Percentiles rank a stretch among this genome's conserved stretches.
phyloP scores from a whole-genome alignment of 2,329 filamentous ascomycete genomes.

The Lachnellula hyalina region DNA sequence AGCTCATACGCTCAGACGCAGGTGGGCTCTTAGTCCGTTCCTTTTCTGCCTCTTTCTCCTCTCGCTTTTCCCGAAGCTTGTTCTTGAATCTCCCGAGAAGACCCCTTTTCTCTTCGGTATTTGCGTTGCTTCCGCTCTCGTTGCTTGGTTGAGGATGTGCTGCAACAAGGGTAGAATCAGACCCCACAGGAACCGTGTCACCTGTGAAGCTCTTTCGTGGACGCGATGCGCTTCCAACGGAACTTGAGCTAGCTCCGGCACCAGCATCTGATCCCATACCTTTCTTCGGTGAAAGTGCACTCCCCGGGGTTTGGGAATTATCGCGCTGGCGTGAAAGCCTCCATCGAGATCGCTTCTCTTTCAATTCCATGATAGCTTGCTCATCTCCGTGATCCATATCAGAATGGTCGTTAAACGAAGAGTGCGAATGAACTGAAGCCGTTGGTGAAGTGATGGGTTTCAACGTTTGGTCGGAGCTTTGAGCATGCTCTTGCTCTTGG shows the following conservation, averaged over 20 bases:
- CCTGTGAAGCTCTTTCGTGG: constrained; percentile 42
- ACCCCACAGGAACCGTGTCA: constrained; percentile 31
- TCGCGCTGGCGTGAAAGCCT: constrained; percentile 64
- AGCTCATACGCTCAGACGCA: constrained; percentile 20
- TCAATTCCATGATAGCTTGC: constrained; percentile 47
- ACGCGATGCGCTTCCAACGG: constrained; percentile 55
- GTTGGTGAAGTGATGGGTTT: constrained; percentile 68
- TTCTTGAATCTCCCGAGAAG: constrained; percentile 61
- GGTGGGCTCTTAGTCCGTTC: constrained; percentile 30
- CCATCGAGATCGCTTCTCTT: constrained; percentile 68
- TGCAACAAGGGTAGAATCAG: constrained; percentile 25
- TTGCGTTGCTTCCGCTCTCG: constrained; percentile 20
- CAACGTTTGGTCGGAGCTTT: constrained; percentile 37
- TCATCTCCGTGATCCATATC: constrained; percentile 73
- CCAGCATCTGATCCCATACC: constrained; percentile 56
- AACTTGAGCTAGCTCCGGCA: constrained; percentile 62
- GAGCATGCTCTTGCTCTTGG: constrained; percentile 21
- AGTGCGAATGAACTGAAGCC: constrained; percentile 62
- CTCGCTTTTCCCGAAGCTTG: constrained; percentile 51
- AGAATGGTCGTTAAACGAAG: constrained; percentile 71
- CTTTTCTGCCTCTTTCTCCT: constrained; percentile 31
- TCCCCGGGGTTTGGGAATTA: constrained; percentile 38
- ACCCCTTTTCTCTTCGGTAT: constrained; percentile 44
- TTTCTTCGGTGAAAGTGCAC: constrained; percentile 39
- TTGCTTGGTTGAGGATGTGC: constrained; percentile 31